A percentile compares a stretch with the other conserved stretches of the same genome.
Evolutionary conservation across 1,284 basidiomycete species (phyloP).

Genomic region (Cerioporus squamosus): DNA sequence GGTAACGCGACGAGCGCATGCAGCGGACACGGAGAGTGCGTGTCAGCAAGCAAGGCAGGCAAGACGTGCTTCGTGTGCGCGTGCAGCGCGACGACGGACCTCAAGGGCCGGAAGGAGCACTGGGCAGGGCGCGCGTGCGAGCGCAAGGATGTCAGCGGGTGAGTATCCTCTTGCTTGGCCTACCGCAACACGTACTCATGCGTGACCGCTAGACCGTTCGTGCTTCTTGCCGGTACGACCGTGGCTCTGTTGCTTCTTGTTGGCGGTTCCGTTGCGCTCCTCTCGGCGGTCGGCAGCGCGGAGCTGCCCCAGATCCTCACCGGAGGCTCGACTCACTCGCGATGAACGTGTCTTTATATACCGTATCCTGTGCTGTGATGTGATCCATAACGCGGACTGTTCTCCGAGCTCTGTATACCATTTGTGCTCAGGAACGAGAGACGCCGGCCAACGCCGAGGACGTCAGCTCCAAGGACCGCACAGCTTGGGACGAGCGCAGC

Average conservation of each 20-base stretch:
- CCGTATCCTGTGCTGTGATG: conserved; percentile 13
- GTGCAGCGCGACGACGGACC: conserved; percentile 57
- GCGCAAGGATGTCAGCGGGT: conserved; percentile 79
- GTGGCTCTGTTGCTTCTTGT: conserved; percentile 66
- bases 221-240: conserved; percentile 70
- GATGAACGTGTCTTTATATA: conserved; percentile 16
- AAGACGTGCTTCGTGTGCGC: conserved; percentile 75
- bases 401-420: neutral
- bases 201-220: conserved; percentile 58
- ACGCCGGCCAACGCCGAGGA: conserved; percentile 4
- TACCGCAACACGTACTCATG: conserved; percentile 8
- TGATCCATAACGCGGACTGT: neutral
- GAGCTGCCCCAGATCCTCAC: conserved; percentile 74
- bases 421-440: too few relatives aligned
- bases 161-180: conserved; percentile 34
- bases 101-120: conserved; percentile 55
- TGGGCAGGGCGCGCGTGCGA: conserved; percentile 81
- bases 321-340: conserved; percentile 48
- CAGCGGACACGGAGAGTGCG: conserved; percentile 72
- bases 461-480: conserved; percentile 8
- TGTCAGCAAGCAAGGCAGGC: conserved; percentile 60
- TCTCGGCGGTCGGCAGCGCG: conserved; percentile 63
- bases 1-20: conserved; percentile 65
- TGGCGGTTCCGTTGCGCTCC: conserved; percentile 67
- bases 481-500: conserved; percentile 14